A percentile compares a stretch with the other conserved stretches of the same genome.
phyloP scores from a whole-genome alignment of 495 filamentous ascomycete genomes.

The Beverwykella pulmonaria region DNA sequence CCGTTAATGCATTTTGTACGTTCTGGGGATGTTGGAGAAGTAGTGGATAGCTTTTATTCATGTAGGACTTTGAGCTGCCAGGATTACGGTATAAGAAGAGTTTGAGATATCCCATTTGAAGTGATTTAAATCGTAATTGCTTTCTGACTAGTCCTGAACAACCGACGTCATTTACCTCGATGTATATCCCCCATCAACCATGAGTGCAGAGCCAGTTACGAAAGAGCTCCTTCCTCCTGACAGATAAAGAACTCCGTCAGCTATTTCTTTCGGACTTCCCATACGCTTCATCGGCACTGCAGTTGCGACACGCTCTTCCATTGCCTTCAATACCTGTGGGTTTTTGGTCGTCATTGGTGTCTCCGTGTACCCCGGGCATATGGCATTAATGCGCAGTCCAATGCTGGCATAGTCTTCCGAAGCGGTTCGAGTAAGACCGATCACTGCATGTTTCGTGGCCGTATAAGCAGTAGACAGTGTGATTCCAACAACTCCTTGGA shows the following conservation, averaged over 20 bases:
- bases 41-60: too few relatives aligned
- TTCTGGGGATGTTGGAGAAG: too few relatives aligned
- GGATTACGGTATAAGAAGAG: too few relatives aligned
- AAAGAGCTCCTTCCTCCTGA: not conserved
- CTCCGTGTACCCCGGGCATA: constrained; percentile 11
- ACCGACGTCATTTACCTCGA: too few relatives aligned
- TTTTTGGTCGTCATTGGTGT: constrained; percentile 8
- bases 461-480: constrained; percentile 3
- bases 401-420: not conserved
- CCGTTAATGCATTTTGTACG: too few relatives aligned
- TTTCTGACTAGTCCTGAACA: too few relatives aligned
- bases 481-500: constrained; percentile 1
- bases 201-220: not conserved
- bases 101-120: too few relatives aligned
- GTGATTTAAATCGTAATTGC: too few relatives aligned
- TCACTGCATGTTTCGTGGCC: constrained; percentile 2
- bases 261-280: not conserved
- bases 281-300: constrained; percentile 1
- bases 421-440: constrained; percentile 10
- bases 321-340: not conserved
- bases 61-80: too few relatives aligned
- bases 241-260: constrained; percentile 1
- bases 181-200: not conserved
- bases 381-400: constrained; percentile 11
- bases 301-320: not conserved